phyloP scores from a whole-genome alignment of 441 rosid species.

The Mallotus repandus region DNA sequence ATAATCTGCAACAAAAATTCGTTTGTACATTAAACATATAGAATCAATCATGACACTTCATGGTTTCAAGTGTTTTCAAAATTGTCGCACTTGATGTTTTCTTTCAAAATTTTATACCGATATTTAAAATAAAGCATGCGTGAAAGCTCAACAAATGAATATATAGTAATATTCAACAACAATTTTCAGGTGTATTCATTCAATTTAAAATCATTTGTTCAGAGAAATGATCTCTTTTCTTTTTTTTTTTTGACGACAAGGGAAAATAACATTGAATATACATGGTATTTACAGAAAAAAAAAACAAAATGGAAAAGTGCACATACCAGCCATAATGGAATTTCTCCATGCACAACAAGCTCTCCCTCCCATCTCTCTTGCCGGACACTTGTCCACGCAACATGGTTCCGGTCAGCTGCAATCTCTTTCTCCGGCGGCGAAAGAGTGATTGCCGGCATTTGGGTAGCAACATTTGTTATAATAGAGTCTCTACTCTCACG shows the following conservation, averaged over 20 bases:
- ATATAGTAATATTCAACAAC: no score
- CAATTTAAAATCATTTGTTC: no score
- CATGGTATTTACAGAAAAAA: no score
- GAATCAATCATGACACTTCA: background rate
- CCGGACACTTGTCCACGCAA: conserved; percentile 86
- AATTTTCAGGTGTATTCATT: no score
- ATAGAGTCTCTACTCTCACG: conserved; percentile 18
- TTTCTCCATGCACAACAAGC: conserved; percentile 67
- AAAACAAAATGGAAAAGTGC: background rate
- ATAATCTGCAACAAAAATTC: background rate
- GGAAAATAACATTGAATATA: no score
- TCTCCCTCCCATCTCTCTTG: conserved; percentile 92
- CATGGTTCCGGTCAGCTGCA: conserved; percentile 38
- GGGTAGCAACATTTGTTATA: conserved; percentile 38
- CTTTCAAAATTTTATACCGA: background rate
- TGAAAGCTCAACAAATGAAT: no score
- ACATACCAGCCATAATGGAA: conserved; percentile 93
- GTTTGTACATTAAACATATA: background rate
- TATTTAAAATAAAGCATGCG: no score
- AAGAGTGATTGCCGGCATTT: conserved; percentile 23
- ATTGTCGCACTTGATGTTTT: background rate
- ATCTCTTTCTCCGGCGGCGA: conserved; percentile 37
- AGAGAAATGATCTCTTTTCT: no score
- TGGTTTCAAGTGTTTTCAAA: background rate
- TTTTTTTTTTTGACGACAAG: no score